Evolutionary conservation across 2,329 filamentous ascomycete genomes (phyloP).

Genomic region (Aspergillus intermedius): DNA sequence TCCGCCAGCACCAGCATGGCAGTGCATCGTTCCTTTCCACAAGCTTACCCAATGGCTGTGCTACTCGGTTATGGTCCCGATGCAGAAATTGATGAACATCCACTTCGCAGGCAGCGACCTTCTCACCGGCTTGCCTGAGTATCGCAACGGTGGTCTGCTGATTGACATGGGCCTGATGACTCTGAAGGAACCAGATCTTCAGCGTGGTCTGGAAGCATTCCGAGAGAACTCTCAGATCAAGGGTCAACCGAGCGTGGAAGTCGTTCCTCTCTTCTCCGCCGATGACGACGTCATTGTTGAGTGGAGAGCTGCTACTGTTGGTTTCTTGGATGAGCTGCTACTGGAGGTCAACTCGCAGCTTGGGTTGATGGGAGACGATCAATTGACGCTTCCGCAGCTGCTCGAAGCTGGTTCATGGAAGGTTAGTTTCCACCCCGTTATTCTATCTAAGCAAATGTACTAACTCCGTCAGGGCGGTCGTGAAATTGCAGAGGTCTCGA

Average conservation of each 20-base stretch:
- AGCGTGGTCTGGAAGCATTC: constrained; percentile 65
- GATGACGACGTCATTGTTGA: constrained; percentile 75
- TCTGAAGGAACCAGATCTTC: constrained; percentile 62
- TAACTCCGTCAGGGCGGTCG: constrained; percentile 62
- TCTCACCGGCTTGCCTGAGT: constrained; percentile 82
- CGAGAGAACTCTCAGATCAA: constrained; percentile 64
- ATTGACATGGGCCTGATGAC: constrained; percentile 76
- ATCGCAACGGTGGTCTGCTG: constrained; percentile 83
- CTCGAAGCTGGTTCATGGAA: constrained; percentile 97
- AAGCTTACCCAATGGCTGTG: constrained; percentile 93
- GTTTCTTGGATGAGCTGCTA: constrained; percentile 65
- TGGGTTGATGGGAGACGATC: constrained; percentile 61
- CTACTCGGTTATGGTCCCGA: constrained; percentile 88
- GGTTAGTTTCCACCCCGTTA: constrained; percentile 48
- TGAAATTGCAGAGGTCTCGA: constrained; percentile 89
- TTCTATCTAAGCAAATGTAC: constrained; percentile 26
- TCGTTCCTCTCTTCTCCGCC: constrained; percentile 65
- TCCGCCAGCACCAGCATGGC: constrained; percentile 63
- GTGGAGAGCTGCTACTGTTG: constrained; percentile 70
- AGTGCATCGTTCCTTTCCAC: constrained; percentile 83
- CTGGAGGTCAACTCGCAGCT: constrained; percentile 63
- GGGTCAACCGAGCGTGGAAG: constrained; percentile 64
- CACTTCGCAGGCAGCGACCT: constrained; percentile 75
- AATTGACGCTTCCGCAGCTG: constrained; percentile 75
- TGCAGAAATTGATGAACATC: constrained; percentile 72